phyloP scores from a whole-genome alignment of 805 yeast genomes.

The Saturnispora hagleri region DNA sequence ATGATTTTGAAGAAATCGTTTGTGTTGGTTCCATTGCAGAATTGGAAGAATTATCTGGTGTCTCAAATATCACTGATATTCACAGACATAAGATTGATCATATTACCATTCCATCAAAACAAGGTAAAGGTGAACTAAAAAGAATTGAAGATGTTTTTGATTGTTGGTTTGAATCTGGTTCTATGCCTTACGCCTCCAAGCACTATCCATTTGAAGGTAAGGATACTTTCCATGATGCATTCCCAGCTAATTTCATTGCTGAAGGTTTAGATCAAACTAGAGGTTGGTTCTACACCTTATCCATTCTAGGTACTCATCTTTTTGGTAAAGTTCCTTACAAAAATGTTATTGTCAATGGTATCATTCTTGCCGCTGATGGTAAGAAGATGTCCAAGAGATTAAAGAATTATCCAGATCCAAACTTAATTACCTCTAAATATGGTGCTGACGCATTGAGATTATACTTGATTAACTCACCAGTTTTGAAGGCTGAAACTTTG shows the following conservation, averaged over 20 bases:
- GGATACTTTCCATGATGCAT: constrained; percentile 59
- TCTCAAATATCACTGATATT: constrained; percentile 69
- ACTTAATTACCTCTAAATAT: constrained; percentile 65
- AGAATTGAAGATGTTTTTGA: constrained; percentile 98
- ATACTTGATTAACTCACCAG: constrained; percentile 95
- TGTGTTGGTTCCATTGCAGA: constrained; percentile 90
- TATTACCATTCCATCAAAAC: constrained; percentile 84
- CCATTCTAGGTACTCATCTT: constrained; percentile 90
- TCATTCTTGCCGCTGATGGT: constrained; percentile 95
- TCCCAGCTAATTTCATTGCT: constrained; percentile 96
- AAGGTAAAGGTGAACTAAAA: constrained; percentile 78
- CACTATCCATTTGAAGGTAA: constrained; percentile 88
- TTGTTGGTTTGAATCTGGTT: constrained; percentile 99
- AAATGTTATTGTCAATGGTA: constrained; percentile 93
- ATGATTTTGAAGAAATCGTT: constrained; percentile 84
- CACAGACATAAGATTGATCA: constrained; percentile 92
- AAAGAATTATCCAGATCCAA: constrained; percentile 97
- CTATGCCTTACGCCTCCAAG: constrained; percentile 96
- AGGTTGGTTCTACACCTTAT: constrained; percentile 98
- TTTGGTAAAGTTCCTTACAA: constrained; percentile 89
- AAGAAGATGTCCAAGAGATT: constrained; percentile 98
- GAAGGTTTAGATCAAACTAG: constrained; percentile 99
- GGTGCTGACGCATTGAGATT: constrained; percentile 98
- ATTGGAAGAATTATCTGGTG: constrained; percentile 78
- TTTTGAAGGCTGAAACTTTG: constrained; percentile 90